These are phyloP conservation scores for Elsinoe batatas DNA, from an alignment of 2,329 filamentous ascomycete species.

Conservation along the genomic window DNA sequence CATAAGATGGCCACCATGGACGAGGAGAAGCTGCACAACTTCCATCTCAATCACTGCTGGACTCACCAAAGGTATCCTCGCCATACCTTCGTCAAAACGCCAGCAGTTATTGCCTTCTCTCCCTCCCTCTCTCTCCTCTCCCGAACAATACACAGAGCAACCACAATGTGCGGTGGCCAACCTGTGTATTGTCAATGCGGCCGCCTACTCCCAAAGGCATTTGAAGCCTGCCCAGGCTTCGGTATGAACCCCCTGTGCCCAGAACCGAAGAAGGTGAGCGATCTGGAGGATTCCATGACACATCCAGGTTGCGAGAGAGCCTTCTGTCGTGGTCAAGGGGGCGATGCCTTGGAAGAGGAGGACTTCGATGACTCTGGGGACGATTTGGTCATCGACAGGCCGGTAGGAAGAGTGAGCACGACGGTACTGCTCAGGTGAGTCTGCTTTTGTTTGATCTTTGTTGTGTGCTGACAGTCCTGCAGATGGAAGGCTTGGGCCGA, in stretches of 20 bases:
- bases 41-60: too few relatives aligned
- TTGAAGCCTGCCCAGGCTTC: conserved; percentile 1
- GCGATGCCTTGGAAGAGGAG: not conserved
- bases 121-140: not conserved
- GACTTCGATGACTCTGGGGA: not conserved
- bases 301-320: not conserved
- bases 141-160: not conserved
- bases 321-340: not conserved
- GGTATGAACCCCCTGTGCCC: not conserved
- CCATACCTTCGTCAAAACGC: not conserved
- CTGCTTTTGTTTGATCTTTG: too few relatives aligned
- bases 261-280: not conserved
- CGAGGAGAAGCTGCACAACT: too few relatives aligned
- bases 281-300: not conserved
- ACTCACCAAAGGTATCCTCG: too few relatives aligned
- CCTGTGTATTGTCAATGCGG: conserved; percentile 1
- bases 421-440: not conserved
- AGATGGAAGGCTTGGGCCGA: too few relatives aligned
- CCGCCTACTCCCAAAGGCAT: not conserved
- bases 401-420: not conserved
- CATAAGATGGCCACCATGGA: too few relatives aligned
- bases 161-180: not conserved
- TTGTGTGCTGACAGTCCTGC: not conserved
- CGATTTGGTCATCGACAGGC: not conserved
- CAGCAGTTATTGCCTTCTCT: not conserved